These are phyloP conservation scores for Cladosporium sp. DNA, from an alignment of 2,329 filamentous ascomycete species.

Conservation along the genomic window DNA sequence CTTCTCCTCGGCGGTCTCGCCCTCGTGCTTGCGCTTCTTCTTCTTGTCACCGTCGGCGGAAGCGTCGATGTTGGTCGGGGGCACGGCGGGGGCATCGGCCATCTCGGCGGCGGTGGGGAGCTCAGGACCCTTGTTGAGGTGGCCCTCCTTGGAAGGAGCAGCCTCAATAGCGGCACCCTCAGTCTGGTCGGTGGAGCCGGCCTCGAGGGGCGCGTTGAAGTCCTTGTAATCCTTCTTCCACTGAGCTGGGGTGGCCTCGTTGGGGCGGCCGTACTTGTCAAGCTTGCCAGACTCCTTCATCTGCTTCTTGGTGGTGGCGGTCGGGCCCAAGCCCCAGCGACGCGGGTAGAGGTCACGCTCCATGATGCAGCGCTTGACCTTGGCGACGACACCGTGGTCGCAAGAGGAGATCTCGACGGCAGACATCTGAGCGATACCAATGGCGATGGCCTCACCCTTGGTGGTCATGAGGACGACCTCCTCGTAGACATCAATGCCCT, in stretches of 20 bases:
- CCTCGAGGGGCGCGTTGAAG: conserved; percentile 54
- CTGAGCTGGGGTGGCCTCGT: conserved; percentile 88
- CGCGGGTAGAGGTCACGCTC: conserved; percentile 96
- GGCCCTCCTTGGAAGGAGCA: conserved; percentile 32
- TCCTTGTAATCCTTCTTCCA: conserved; percentile 95
- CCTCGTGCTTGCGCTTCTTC: conserved; percentile 47
- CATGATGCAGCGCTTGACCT: conserved; percentile 99
- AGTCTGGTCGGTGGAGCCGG: conserved; percentile 9
- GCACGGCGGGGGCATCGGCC: conserved; percentile 27
- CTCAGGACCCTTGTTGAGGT: conserved; percentile 33
- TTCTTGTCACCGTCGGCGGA: conserved; percentile 36
- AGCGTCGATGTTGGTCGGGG: conserved; percentile 19
- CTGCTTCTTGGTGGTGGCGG: conserved; percentile 98
- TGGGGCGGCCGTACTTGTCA: conserved; percentile 92
- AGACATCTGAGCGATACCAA: conserved; percentile 96
- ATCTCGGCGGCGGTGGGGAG: conserved; percentile 37
- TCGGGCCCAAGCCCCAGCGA: conserved; percentile 92
- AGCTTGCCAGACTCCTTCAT: conserved; percentile 97
- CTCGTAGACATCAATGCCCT: conserved; percentile 88
- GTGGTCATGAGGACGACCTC: conserved; percentile 98
- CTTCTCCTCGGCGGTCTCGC: conserved; percentile 37
- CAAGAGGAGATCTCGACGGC: conserved; percentile 95
- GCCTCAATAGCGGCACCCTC: conserved; percentile 32
- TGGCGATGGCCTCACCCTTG: conserved; percentile 96
- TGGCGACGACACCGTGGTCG: conserved; percentile 95